Conservation (phyloP, 139 green algal species). For the Nannochloris sp. region DNA sequence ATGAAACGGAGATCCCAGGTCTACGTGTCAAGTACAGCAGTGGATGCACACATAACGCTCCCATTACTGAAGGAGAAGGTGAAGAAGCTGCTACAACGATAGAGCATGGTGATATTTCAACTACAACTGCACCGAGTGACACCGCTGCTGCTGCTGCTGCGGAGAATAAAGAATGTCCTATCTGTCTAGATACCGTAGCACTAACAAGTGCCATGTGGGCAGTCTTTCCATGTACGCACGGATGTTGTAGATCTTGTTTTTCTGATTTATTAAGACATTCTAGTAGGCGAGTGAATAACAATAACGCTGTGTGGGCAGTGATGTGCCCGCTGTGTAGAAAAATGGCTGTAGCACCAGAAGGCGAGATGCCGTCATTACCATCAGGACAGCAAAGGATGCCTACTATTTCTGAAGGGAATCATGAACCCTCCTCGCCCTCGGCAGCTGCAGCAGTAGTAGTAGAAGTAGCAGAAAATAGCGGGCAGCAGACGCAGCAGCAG, state of each 20-base stretch:
- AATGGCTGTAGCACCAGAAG: neutral
- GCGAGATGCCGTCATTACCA: no score
- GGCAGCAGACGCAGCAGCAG: no score
- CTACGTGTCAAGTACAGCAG: no score
- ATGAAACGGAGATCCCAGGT: no score
- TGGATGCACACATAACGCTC: neutral
- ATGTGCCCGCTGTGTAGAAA: slow-evolving; percentile 4
- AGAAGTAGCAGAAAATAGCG: no score
- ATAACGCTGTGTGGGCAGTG: neutral
- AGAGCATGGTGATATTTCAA: neutral
- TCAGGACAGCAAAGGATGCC: no score
- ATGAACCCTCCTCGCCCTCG: neutral
- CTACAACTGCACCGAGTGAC: neutral
- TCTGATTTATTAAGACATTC: slow-evolving; percentile 10
- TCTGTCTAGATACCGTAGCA: slow-evolving; percentile 10
- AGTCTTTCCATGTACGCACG: slow-evolving; percentile 18
- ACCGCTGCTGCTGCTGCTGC: neutral
- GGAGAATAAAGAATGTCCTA: slow-evolving; percentile 10
- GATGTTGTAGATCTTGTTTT: slow-evolving; percentile 4
- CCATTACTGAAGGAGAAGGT: neutral
- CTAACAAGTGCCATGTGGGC: neutral
- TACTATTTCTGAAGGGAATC: no score
- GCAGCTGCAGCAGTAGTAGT: neutral
- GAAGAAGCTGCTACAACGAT: neutral
- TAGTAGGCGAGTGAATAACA: neutral